Conservation (phyloP, 768 basidiomycete species). For the Serpula lacrymans region DNA sequence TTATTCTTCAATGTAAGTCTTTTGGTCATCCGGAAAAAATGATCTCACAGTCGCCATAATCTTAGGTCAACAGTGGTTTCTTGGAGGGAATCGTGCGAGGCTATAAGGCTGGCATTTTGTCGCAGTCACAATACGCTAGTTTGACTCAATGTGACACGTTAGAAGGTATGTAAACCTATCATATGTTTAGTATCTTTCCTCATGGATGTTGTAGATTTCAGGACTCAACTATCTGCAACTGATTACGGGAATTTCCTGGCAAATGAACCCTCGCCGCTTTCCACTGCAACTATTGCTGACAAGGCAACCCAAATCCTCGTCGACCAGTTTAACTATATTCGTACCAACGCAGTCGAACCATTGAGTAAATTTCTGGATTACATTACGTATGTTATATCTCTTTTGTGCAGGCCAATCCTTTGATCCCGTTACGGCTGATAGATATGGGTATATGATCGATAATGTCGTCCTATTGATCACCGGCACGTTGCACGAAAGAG, state of each 20-base stretch:
- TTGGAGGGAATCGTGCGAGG: slow-evolving; percentile 84
- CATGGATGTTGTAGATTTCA: slow-evolving; percentile 65
- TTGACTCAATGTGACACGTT: slow-evolving; percentile 96
- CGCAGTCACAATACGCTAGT: slow-evolving; percentile 87
- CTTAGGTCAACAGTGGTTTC: slow-evolving; percentile 68
- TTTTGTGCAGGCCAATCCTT: slow-evolving; percentile 1
- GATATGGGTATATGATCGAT: slow-evolving; percentile 99
- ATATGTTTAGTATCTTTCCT: not conserved
- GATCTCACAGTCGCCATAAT: slow-evolving; percentile 23
- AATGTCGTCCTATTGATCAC: slow-evolving; percentile 97
- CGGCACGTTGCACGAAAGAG: slow-evolving; percentile 93
- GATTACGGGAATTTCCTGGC: slow-evolving; percentile 99
- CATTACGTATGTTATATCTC: slow-evolving; percentile 72
- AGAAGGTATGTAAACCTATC: slow-evolving; percentile 69
- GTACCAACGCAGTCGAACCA: slow-evolving; percentile 88
- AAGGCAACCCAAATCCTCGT: slow-evolving; percentile 94
- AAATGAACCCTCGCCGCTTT: slow-evolving; percentile 91
- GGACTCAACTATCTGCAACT: slow-evolving; percentile 92
- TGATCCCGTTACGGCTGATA: slow-evolving; percentile 28
- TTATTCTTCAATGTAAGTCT: slow-evolving; percentile 79
- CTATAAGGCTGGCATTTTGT: slow-evolving; percentile 90
- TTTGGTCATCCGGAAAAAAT: slow-evolving; percentile 1
- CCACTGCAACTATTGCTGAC: slow-evolving; percentile 94
- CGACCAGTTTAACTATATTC: slow-evolving; percentile 94
- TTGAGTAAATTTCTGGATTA: slow-evolving; percentile 94